Evolutionary conservation across 2,329 filamentous ascomycete species (phyloP), one percentile per base, ranked within the genome.

Genomic region (Talaromyces albobiverticillius): DNA sequence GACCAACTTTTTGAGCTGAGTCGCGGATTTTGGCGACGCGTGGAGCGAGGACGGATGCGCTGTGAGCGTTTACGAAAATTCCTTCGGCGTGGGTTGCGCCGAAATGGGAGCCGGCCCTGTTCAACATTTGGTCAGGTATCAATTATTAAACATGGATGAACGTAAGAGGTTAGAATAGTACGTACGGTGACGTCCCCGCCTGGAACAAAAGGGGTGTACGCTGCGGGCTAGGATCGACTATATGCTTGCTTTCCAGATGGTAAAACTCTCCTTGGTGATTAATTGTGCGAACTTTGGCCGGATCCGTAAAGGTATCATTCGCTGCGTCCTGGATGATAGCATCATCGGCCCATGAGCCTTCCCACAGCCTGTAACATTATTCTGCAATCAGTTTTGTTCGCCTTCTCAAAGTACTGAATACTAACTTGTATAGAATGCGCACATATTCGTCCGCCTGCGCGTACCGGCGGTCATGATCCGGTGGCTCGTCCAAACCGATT

Each of bases 41-140:
- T 63, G 80, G 82, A 2, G 80, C 79, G 25, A 85, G 82, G 0
- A 84, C 81, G 1, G 75, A 72, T 0, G 87, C 83, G 1, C 80
- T 80, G 64, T 88, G 85, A 0, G 83, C 83, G 0, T 82, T 85
- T 0, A 88, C 80, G 60, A 89, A 90, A 47, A 89, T 85, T 2
- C 80, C 85, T 62, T 90, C 87, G 0, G 86, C 87, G 63, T 89
- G 85, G 58, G 85, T 81, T 0, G 85, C 83, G 0, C 85, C 85
- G 60, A 90, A 89, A 0, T 72, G 68, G 66, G 86, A 86, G 1
- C 86, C 86, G 0, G 84, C 79, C 10, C 26, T 29, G 26, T 29
- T 29, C 5, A 10, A 29, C 5, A 29, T 29, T 6, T 29, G 26
- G 26, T 29, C 26, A 10, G 10, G 26, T 5, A 29, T 29, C 10